These are phyloP conservation scores for Litchi chinensis DNA, from an alignment of 345 rosid species.

Conservation along the genomic window DNA sequence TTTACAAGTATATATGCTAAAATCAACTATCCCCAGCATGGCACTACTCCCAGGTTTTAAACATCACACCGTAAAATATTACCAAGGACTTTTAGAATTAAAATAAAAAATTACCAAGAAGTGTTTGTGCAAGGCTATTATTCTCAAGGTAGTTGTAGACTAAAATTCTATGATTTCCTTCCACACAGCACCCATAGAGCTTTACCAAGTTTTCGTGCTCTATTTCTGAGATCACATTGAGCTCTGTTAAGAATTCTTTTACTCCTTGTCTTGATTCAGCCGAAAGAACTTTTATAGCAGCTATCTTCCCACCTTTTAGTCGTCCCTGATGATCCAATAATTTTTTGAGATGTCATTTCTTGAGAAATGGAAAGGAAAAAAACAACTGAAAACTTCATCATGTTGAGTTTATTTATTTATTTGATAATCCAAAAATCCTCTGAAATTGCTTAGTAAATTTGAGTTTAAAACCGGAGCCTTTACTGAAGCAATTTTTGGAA, in stretches of 20 bases:
- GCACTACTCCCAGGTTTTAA: not conserved
- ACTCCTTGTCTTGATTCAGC: constrained; percentile 94
- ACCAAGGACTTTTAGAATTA: constrained; percentile 8
- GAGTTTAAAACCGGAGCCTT: no score
- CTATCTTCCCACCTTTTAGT: constrained; percentile 75
- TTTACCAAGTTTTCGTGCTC: constrained; percentile 85
- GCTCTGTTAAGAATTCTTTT: constrained; percentile 85
- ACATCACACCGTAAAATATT: constrained; percentile 8
- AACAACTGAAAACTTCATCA: not conserved
- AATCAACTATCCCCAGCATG: not conserved
- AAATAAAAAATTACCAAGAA: constrained; percentile 58
- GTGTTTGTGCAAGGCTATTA: constrained; percentile 84
- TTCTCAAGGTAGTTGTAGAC: constrained; percentile 92
- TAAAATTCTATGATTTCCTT: constrained; percentile 77
- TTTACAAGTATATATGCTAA: not conserved
- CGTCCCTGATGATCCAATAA: constrained; percentile 60
- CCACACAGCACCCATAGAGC: constrained; percentile 90
- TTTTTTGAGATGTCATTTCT: constrained; percentile 3
- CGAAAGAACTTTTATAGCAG: constrained; percentile 90
- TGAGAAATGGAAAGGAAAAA: constrained; percentile 7
- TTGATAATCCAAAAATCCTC: no score
- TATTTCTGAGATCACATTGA: constrained; percentile 69
- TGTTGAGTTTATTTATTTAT: no score
- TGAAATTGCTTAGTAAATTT: no score
- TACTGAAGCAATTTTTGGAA: no score